A percentile compares a stretch with the other conserved stretches of the same genome.
phyloP scores from a whole-genome alignment of 1,284 basidiomycete genomes.

The Ceratobasidium sp. region DNA sequence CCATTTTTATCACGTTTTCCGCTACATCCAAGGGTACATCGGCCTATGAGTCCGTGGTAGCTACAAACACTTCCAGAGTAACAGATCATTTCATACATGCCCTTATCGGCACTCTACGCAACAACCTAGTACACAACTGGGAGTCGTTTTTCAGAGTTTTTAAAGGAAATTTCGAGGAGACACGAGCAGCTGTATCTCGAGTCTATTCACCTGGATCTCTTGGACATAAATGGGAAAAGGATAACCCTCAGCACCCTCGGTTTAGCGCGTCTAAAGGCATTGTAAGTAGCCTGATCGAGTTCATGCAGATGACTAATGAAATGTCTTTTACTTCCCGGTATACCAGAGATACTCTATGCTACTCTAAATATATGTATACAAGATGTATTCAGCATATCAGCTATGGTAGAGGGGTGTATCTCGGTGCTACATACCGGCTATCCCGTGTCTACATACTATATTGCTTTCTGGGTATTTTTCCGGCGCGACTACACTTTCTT shows the following conservation, averaged over 20 bases:
- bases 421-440: too few relatives aligned
- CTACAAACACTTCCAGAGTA: too few relatives aligned
- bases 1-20: conserved; percentile 28
- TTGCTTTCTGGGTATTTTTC: too few relatives aligned
- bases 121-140: not conserved
- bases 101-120: not conserved
- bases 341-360: not conserved
- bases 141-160: conserved; percentile 7
- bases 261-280: conserved; percentile 11
- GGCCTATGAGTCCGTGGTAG: conserved; percentile 4
- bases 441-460: too few relatives aligned
- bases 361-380: not conserved
- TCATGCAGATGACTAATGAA: not conserved
- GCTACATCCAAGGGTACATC: not conserved
- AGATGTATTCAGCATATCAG: not conserved
- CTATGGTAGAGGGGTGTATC: too few relatives aligned
- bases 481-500: too few relatives aligned
- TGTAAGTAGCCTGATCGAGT: not conserved
- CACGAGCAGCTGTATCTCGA: conserved; percentile 2
- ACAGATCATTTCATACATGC: conserved; percentile 26
- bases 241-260: not conserved
- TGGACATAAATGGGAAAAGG: not conserved
- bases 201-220: not conserved
- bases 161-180: not conserved
- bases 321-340: not conserved